Conservation (phyloP, 2,329 filamentous ascomycete species). For the Nannizziopsis arthrosporioides region DNA sequence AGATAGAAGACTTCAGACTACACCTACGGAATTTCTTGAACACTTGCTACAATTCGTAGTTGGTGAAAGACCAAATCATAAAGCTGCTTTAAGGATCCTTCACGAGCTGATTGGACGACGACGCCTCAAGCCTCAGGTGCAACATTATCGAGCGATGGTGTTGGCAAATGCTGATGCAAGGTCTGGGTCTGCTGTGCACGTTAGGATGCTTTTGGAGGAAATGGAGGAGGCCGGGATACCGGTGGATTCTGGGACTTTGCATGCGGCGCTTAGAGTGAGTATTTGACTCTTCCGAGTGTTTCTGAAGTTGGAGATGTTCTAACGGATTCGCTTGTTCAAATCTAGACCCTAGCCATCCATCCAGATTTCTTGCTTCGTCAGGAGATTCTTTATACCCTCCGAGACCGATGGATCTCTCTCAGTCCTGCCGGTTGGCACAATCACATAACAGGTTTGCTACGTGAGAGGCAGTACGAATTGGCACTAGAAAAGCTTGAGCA, state of each 20-base stretch:
- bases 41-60: conserved; percentile 21
- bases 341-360: conserved; percentile 62
- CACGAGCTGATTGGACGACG: conserved; percentile 30
- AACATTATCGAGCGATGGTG: conserved; percentile 61
- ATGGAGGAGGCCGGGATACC: conserved; percentile 53
- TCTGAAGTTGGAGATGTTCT: neutral
- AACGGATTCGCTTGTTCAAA: neutral
- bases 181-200: conserved; percentile 54
- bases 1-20: conserved; percentile 12
- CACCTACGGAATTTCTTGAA: conserved; percentile 21
- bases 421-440: conserved; percentile 52
- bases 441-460: conserved; percentile 60
- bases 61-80: conserved; percentile 19
- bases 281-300: neutral
- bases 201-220: conserved; percentile 56
- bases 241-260: conserved; percentile 56
- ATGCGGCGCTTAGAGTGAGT: conserved; percentile 56
- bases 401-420: conserved; percentile 56
- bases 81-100: conserved; percentile 24
- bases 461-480: conserved; percentile 72
- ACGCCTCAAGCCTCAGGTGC: conserved; percentile 26
- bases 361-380: conserved; percentile 70
- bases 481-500: conserved; percentile 59
- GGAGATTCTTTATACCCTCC: conserved; percentile 53
- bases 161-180: conserved; percentile 54